Conservation (phyloP, 805 yeast genomes). For the Candida bentonensis region DNA sequence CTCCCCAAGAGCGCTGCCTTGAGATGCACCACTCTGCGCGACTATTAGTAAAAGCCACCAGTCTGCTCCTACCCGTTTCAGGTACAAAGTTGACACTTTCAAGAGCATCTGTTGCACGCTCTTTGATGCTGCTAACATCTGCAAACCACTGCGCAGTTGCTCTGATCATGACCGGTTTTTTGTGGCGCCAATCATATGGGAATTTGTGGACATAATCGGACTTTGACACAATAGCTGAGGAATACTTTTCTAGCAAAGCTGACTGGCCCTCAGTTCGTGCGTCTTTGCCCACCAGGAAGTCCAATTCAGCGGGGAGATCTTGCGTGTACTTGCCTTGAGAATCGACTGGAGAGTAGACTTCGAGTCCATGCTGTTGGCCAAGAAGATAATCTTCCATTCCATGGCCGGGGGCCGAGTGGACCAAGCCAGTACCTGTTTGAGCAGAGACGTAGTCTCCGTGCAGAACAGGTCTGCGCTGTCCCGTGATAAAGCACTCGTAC, state of each 20-base stretch:
- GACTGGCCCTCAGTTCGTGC: constrained; percentile 50
- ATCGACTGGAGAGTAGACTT: constrained; percentile 67
- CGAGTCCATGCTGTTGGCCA: constrained; percentile 43
- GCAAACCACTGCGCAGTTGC: constrained; percentile 97
- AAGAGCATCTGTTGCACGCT: constrained; percentile 44
- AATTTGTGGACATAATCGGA: constrained; percentile 60
- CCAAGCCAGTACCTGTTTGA: constrained; percentile 84
- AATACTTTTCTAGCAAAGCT: constrained; percentile 23
- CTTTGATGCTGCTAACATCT: constrained; percentile 58
- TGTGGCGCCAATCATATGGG: constrained; percentile 96
- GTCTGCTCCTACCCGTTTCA: constrained; percentile 52
- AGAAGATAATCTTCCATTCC: constrained; percentile 84
- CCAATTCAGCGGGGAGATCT: constrained; percentile 36
- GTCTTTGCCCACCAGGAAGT: constrained; percentile 35
- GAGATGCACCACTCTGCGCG: constrained; percentile 97
- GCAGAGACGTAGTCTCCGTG: constrained; percentile 74
- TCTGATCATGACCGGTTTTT: constrained; percentile 85
- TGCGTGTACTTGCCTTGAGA: constrained; percentile 50
- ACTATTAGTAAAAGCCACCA: constrained; percentile 54
- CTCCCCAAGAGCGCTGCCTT: constrained; percentile 95
- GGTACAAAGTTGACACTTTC: constrained; percentile 60
- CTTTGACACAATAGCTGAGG: constrained; percentile 26
- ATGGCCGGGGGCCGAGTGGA: constrained; percentile 96
- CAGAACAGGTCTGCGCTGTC: constrained; percentile 41
- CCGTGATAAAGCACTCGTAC: constrained; percentile 45